Evolutionary conservation across 108 stramenopile genomes (phyloP), one percentile per base, ranked within the genome.

Genomic region (Pseudonitzschia multiseries): DNA sequence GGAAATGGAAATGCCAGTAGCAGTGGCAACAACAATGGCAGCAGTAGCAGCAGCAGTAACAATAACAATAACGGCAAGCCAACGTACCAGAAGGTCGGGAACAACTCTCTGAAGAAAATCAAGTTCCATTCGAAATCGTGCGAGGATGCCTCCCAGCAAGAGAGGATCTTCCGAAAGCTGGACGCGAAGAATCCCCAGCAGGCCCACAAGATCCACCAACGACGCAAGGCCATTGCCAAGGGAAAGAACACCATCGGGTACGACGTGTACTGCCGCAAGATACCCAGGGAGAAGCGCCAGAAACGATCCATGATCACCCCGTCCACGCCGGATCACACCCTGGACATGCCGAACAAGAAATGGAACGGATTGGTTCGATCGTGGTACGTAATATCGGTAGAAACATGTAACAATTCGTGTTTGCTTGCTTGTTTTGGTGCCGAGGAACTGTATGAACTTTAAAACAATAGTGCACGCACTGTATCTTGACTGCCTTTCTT

Each of bases 161-260:
- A 74, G 18, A 54, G 81, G 0, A 72, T 57, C 10, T 81, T 84
- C 56, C 57, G 48, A 8, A 86, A 86, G 70, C 73, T 92, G 51
- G 81, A 92, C 78, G 83, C 82, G 0, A 57, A 62, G 50, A 66
- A 76, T 71, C 88, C 92, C 31, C 81, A 65, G 2, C 81, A 88
- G 17, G 84, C 83, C 22, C 82, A 79, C 15, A 86, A 89, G 31
- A 79, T 93, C 33, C 64, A 76, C 54, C 87, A 88, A 74, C 82
- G 93, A 10, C 78, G 79, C 10, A 81, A 84, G 15, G 81, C 82
- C 78, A 75, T 94, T 72, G 65, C 81, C 43, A 87, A 84, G 48
- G 93, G 93, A 14, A 94, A 94, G 68, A 94, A 94, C 50, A 94
- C 93, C 2, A 74, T 79, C 12, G 93, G 93, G 2, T 94, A 94